phyloP scores from a whole-genome alignment of 805 yeast genomes.

The Ogataea corticis region DNA sequence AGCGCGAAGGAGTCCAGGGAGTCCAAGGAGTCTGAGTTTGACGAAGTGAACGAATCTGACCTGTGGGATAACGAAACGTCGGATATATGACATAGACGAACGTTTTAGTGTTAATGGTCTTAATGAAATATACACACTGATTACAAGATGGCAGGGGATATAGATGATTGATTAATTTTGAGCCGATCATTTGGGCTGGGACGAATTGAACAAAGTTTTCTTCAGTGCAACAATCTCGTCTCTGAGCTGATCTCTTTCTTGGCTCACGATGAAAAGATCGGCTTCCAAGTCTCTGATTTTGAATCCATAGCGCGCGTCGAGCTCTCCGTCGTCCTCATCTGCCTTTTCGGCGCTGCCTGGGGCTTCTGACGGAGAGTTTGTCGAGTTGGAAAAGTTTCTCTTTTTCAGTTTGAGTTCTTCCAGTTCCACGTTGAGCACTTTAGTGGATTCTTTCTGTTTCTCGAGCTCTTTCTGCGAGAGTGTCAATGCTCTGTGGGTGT shows the following conservation, averaged over 20 bases:
- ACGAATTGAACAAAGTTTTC: conserved; percentile 46
- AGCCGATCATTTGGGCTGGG: neutral
- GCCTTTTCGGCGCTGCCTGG: conserved; percentile 13
- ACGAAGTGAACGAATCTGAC: conserved; percentile 23
- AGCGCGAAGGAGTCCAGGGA: conserved; percentile 3
- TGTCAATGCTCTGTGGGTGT: conserved; percentile 72
- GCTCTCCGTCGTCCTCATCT: conserved; percentile 31
- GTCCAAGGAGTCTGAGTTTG: too few relatives aligned
- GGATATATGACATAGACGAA: neutral
- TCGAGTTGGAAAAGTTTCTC: conserved; percentile 19
- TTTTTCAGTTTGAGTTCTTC: conserved; percentile 60
- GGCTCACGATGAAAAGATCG: conserved; percentile 74
- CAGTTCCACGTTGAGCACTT: conserved; percentile 59
- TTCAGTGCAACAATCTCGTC: conserved; percentile 58
- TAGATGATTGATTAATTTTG: too few relatives aligned
- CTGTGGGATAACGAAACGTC: conserved; percentile 24
- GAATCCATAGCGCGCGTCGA: conserved; percentile 63
- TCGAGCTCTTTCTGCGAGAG: conserved; percentile 71
- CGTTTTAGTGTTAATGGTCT: neutral
- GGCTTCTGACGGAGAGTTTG: conserved; percentile 3
- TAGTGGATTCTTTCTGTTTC: conserved; percentile 56
- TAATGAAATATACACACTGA: too few relatives aligned
- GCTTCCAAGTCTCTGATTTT: conserved; percentile 83
- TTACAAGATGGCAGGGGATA: too few relatives aligned
- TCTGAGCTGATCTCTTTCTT: conserved; percentile 79